A percentile compares a stretch with the other conserved stretches of the same genome.
These are phyloP conservation scores for Stropharia rugosoannulata DNA, from an alignment of 768 basidiomycete genomes.

Conservation along the genomic window DNA sequence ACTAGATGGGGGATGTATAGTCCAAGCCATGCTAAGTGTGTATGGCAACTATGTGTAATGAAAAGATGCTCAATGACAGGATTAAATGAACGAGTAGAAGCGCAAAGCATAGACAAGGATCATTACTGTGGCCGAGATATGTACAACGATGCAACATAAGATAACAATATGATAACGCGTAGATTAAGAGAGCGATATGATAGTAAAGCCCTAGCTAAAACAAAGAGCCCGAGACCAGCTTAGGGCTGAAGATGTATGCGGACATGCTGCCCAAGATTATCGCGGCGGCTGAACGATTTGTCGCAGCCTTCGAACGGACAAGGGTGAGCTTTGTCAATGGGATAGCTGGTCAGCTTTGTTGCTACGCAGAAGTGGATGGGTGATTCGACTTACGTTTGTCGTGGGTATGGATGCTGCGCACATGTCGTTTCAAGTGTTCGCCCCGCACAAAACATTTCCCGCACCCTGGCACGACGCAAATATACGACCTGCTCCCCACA, in stretches of 20 bases:
- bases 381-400: conserved; percentile 68
- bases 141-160: background rate
- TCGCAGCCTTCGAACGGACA: conserved; percentile 67
- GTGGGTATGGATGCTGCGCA: conserved; percentile 77
- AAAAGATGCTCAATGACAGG: background rate
- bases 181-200: background rate
- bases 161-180: background rate
- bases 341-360: background rate
- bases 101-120: too few relatives aligned
- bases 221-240: background rate
- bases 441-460: conserved; percentile 77
- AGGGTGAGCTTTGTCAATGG: conserved; percentile 40
- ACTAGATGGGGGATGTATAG: background rate
- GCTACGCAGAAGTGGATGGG: background rate
- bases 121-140: background rate
- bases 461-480: conserved; percentile 70
- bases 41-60: background rate
- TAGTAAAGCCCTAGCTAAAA: background rate
- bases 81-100: background rate
- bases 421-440: conserved; percentile 82
- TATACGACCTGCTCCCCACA: conserved; percentile 45
- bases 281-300: conserved; percentile 70
- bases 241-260: conserved; percentile 50
- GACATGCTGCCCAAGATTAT: conserved; percentile 77
- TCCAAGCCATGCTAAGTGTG: background rate